Conservation (phyloP, 129 eudicot genomes). For the Artemisia argyi region DNA sequence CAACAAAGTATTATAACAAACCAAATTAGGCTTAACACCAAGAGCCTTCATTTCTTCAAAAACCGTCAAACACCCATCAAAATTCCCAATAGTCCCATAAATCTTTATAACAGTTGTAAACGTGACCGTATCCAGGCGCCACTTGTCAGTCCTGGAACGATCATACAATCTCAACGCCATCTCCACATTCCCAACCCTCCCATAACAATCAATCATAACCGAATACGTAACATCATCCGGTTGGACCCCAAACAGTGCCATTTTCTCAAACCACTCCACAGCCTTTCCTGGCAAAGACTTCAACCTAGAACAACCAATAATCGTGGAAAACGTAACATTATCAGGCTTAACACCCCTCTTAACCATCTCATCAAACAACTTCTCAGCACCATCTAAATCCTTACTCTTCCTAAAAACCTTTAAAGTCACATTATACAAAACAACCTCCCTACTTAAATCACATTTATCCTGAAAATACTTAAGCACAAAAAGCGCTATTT, state of each 20-base stretch:
- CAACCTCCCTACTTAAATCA: constrained; percentile 40
- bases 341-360: constrained; percentile 71
- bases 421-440: constrained; percentile 76
- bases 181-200: constrained; percentile 67
- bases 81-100: constrained; percentile 61
- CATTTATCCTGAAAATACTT: constrained; percentile 48
- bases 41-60: constrained; percentile 96
- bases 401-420: constrained; percentile 70
- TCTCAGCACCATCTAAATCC: constrained; percentile 69
- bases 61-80: constrained; percentile 89
- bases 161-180: constrained; percentile 81
- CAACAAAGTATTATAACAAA: constrained; percentile 63
- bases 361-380: constrained; percentile 75
- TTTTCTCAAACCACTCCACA: constrained; percentile 87
- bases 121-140: constrained; percentile 73
- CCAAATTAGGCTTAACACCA: constrained; percentile 60
- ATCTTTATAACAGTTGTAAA: constrained; percentile 68
- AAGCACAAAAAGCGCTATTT: constrained; percentile 45
- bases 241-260: constrained; percentile 53
- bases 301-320: constrained; percentile 78
- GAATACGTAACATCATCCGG: constrained; percentile 76
- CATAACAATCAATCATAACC: constrained; percentile 87
- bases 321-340: constrained; percentile 76
- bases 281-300: constrained; percentile 67
- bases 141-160: constrained; percentile 71